phyloP scores from a whole-genome alignment of 495 filamentous ascomycete species.

The Podospora fimiseda region DNA sequence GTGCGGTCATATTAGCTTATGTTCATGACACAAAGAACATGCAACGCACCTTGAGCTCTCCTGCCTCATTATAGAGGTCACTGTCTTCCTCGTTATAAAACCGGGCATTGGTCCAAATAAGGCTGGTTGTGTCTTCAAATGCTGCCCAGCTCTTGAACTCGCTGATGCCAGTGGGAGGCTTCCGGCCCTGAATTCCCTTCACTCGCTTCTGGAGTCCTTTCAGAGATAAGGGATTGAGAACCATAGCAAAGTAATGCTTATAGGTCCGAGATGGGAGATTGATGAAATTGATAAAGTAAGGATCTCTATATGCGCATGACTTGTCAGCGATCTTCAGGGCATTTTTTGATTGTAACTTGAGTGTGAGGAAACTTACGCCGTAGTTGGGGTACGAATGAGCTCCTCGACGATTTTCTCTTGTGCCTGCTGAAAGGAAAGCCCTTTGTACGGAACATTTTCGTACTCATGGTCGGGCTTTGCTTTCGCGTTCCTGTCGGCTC shows the following conservation, averaged over 20 bases:
- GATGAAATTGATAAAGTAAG: constrained; percentile 57
- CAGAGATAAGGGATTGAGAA: constrained; percentile 65
- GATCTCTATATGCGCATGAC: constrained; percentile 41
- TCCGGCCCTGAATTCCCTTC: constrained; percentile 59
- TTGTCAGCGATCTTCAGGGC: too few relatives aligned
- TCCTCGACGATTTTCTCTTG: constrained; percentile 75
- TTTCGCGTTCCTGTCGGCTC: constrained; percentile 15
- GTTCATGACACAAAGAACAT: not conserved
- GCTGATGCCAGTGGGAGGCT: constrained; percentile 56
- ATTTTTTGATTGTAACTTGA: too few relatives aligned
- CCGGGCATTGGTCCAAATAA: constrained; percentile 80
- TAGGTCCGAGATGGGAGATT: constrained; percentile 56
- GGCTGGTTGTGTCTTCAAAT: constrained; percentile 69
- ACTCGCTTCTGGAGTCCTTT: constrained; percentile 64
- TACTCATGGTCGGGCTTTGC: constrained; percentile 46
- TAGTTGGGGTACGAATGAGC: constrained; percentile 56
- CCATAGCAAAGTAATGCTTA: constrained; percentile 72
- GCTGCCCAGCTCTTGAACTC: constrained; percentile 71
- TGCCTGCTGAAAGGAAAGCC: constrained; percentile 67
- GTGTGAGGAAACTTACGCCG: constrained; percentile 43
- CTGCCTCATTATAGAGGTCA: constrained; percentile 63
- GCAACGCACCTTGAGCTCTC: constrained; percentile 61
- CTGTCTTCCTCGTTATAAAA: constrained; percentile 87
- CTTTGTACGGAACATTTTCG: constrained; percentile 49
- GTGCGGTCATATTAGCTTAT: not conserved